phyloP scores from a whole-genome alignment of 768 basidiomycete genomes.

The Boletus vinaceobasis region DNA sequence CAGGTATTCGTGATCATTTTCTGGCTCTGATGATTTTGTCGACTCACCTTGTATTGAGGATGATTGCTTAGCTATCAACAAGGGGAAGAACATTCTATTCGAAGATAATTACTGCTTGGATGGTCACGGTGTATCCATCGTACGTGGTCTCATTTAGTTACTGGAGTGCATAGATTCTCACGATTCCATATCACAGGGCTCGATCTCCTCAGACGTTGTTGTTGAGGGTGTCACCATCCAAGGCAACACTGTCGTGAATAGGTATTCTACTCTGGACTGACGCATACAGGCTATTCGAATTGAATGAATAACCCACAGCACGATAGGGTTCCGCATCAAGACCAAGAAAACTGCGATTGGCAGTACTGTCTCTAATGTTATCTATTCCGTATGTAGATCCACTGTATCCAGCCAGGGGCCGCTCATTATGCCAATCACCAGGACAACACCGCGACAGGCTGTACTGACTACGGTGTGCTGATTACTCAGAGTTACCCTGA shows the following conservation, averaged over 20 bases:
- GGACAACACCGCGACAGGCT: constrained; percentile 52
- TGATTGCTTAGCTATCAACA: constrained; percentile 59
- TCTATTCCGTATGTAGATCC: constrained; percentile 40
- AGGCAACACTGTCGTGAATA: constrained; percentile 53
- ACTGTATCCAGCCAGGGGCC: neutral
- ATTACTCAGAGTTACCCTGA: constrained; percentile 64
- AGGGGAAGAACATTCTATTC: constrained; percentile 44
- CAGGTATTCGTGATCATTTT: constrained; percentile 14
- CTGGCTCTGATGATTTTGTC: neutral
- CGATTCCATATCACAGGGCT: constrained; percentile 39
- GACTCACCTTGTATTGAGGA: constrained; percentile 36
- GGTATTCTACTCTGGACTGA: constrained; percentile 31
- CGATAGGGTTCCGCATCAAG: constrained; percentile 62
- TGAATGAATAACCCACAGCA: constrained; percentile 28
- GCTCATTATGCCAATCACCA: constrained; percentile 15
- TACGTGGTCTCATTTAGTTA: constrained; percentile 2
- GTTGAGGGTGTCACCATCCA: constrained; percentile 48
- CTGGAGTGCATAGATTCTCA: neutral
- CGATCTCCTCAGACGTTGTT: constrained; percentile 43
- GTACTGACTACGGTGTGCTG: constrained; percentile 50
- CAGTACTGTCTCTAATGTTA: constrained; percentile 47
- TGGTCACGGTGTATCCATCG: constrained; percentile 65
- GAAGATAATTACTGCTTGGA: constrained; percentile 49
- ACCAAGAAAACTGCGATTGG: constrained; percentile 43
- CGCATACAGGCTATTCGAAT: neutral